Evolutionary conservation across 2,329 filamentous ascomycete species (phyloP), one percentile per base, ranked within the genome.

Genomic region (Huntiella bhutanensis): DNA sequence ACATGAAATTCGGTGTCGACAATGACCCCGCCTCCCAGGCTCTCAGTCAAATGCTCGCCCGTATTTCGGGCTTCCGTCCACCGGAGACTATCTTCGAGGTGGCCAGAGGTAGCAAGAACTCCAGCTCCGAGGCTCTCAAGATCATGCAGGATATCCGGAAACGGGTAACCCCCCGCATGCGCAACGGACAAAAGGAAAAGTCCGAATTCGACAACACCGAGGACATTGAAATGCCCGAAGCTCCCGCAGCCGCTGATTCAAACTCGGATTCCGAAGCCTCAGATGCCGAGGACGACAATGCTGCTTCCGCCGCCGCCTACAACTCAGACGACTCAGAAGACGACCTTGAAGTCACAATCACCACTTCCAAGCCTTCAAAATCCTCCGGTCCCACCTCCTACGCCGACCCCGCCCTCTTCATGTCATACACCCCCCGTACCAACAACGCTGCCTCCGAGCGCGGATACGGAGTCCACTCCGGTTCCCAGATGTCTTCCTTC

Each of bases 61-160:
- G 79, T 49, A 84, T 98, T 48, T 87, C 84, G 55, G 80, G 81
- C 2, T 98, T 91, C 64, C 76, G 84, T 54, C 91, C 92, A 0
- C 70, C 79, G 38, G 91, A 98, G 62, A 96, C 88, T 0, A 84
- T 98, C n/a, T 98, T 98, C 55, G 91, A 98, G 61, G 79, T 95
- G 52, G 82, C 82, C 5, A 76, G 80, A 54, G 73, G 78, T 51
- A 80, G 77, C 35, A 80, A 82, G 53, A 69, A 62, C 2, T 69
- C 67, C 2, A 68, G 67, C 34, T 68, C 64, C 42, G 77, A 80
- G 57, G 79, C 81, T 5, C 80, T 79, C 2, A 80, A 85, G 51
- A 67, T 88, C 32, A 84, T 91, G 75, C 77, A 76, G 54, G 71
- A 77, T 41, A 71, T 81, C 57, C 73, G 80, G 56, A 73, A 73